phyloP scores from a whole-genome alignment of 2,329 filamentous ascomycete genomes.

The Herpotrichia juniperi region DNA sequence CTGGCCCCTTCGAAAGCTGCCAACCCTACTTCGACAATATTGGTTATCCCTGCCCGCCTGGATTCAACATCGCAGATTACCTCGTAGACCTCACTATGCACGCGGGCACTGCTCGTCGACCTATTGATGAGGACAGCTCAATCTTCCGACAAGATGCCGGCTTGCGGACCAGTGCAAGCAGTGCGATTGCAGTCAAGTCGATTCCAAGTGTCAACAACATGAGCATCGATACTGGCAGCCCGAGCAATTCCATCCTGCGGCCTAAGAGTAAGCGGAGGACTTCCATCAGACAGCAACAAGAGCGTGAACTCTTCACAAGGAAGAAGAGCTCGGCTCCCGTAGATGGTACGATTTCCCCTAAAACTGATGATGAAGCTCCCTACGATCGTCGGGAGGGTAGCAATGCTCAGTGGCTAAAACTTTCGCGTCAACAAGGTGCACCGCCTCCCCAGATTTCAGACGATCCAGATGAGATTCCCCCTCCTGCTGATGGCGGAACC shows the following conservation, averaged over 20 bases:
- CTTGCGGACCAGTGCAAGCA: slow-evolving; percentile 78
- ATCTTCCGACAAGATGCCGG: slow-evolving; percentile 67
- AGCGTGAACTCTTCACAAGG: slow-evolving; percentile 86
- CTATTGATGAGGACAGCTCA: slow-evolving; percentile 62
- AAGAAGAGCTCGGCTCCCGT: slow-evolving; percentile 67
- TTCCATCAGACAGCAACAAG: slow-evolving; percentile 85
- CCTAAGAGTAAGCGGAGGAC: slow-evolving; percentile 75
- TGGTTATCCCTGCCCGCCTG: slow-evolving; percentile 90
- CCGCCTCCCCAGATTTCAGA: slow-evolving; percentile 69
- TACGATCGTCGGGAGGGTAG: slow-evolving; percentile 58
- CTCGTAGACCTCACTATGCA: slow-evolving; percentile 98
- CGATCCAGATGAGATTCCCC: slow-evolving; percentile 68
- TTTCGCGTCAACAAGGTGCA: slow-evolving; percentile 60
- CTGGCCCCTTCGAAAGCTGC: slow-evolving; percentile 85
- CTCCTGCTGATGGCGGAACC: slow-evolving; percentile 60
- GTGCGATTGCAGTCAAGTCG: slow-evolving; percentile 86
- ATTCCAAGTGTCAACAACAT: slow-evolving; percentile 81
- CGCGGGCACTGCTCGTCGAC: slow-evolving; percentile 66
- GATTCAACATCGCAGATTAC: slow-evolving; percentile 99
- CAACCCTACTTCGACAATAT: slow-evolving; percentile 91
- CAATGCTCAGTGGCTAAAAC: slow-evolving; percentile 64
- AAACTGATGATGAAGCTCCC: slow-evolving; percentile 65
- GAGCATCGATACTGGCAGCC: slow-evolving; percentile 70
- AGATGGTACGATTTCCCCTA: slow-evolving; percentile 62
- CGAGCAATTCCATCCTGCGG: slow-evolving; percentile 66